Evolutionary conservation across 345 rosid species (phyloP).

Genomic region (Corchorus capsularis): DNA sequence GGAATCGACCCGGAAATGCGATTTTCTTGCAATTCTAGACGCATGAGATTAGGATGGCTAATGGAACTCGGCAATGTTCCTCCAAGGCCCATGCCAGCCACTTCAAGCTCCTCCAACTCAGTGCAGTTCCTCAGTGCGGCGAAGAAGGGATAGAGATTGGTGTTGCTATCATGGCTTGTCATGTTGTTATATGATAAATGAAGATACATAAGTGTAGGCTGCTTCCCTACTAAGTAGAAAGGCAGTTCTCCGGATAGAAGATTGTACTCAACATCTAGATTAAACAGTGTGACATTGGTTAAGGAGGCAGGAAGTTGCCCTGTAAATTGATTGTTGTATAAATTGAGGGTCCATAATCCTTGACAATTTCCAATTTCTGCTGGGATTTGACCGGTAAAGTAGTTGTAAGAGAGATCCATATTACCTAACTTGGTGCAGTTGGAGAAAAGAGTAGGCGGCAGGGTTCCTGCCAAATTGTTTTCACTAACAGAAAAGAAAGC

Average conservation of each 20-base stretch:
- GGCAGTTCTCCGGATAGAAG: constrained; percentile 45
- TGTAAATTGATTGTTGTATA: constrained; percentile 46
- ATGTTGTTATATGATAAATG: constrained; percentile 51
- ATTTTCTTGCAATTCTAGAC: constrained; percentile 45
- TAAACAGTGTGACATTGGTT: constrained; percentile 36
- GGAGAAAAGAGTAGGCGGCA: constrained; percentile 44
- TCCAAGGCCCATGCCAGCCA: constrained; percentile 53
- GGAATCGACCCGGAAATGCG: constrained; percentile 37
- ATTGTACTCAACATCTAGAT: constrained; percentile 47
- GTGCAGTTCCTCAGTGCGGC: constrained; percentile 45
- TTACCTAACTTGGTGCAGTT: constrained; percentile 41
- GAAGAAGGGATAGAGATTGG: constrained; percentile 51
- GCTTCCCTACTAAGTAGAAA: constrained; percentile 33
- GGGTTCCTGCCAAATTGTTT: constrained; percentile 37
- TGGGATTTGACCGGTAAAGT: constrained; percentile 48
- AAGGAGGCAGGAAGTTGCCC: constrained; percentile 45
- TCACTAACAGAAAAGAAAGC: constrained; percentile 13
- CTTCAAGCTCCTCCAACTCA: constrained; percentile 40
- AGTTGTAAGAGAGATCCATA: constrained; percentile 48
- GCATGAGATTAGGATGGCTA: constrained; percentile 23
- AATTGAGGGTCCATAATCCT: constrained; percentile 30
- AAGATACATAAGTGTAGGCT: constrained; percentile 23
- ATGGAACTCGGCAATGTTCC: constrained; percentile 49
- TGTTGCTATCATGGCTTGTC: constrained; percentile 44
- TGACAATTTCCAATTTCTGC: constrained; percentile 47